Conservation (phyloP, 345 rosid genomes). For the Angophora floribunda region DNA sequence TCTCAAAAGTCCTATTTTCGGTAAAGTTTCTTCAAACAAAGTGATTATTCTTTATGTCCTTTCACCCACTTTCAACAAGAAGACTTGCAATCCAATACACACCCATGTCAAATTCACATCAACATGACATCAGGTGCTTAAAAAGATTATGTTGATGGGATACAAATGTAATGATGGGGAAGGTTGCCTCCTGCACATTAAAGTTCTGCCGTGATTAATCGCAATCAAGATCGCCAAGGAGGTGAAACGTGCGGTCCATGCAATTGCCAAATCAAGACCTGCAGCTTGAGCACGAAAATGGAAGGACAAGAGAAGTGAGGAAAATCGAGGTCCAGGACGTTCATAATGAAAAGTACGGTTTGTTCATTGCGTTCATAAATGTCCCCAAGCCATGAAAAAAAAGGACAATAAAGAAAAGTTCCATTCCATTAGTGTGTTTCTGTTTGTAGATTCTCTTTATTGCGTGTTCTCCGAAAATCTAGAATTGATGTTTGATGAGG, state of each 20-base stretch:
- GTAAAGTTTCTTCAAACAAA: background rate
- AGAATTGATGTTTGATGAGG: background rate
- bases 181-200: background rate
- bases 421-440: background rate
- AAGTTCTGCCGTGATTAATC: background rate
- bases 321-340: background rate
- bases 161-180: background rate
- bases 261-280: background rate
- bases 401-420: background rate
- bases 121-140: background rate
- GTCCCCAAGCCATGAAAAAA: background rate
- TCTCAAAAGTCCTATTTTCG: background rate
- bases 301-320: background rate
- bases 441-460: background rate
- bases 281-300: background rate
- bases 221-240: background rate
- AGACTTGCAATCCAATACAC: background rate
- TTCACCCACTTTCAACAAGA: background rate
- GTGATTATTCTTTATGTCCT: background rate
- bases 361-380: background rate
- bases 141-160: background rate
- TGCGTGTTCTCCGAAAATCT: background rate
- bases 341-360: background rate
- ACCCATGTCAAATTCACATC: background rate
- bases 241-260: background rate